Evolutionary conservation across 768 basidiomycete genomes (phyloP).

Genomic region (Solioccasus polychromus): DNA sequence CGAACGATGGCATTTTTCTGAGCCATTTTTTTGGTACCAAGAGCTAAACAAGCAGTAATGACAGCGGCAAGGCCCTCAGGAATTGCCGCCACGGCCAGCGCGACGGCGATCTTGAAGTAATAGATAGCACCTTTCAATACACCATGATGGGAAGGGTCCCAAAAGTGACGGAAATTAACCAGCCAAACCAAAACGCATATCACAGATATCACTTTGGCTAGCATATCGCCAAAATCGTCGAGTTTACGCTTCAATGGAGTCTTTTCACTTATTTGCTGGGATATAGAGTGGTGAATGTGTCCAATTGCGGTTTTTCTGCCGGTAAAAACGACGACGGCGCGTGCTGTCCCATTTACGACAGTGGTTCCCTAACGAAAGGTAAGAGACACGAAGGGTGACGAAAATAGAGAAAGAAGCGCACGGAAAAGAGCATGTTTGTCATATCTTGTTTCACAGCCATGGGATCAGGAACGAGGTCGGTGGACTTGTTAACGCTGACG

Average conservation of each 20-base stretch:
- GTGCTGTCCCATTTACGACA: slow-evolving; percentile 89
- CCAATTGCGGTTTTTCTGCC: slow-evolving; percentile 90
- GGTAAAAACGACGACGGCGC: slow-evolving; percentile 84
- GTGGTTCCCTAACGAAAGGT: slow-evolving; percentile 72
- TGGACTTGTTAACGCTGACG: slow-evolving; percentile 79
- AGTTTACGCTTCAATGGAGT: slow-evolving; percentile 96
- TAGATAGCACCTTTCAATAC: slow-evolving; percentile 92
- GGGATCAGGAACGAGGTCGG: slow-evolving; percentile 62
- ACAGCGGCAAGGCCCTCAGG: slow-evolving; percentile 98
- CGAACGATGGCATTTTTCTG: slow-evolving; percentile 98
- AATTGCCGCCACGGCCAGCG: slow-evolving; percentile 97
- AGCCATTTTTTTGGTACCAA: slow-evolving; percentile 99
- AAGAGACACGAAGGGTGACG: neutral
- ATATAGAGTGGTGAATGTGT: slow-evolving; percentile 95
- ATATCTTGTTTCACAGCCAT: slow-evolving; percentile 97
- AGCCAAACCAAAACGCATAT: slow-evolving; percentile 98
- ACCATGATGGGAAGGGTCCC: slow-evolving; percentile 91
- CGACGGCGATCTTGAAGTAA: slow-evolving; percentile 99
- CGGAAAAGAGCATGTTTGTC: slow-evolving; percentile 94
- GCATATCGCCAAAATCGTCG: slow-evolving; percentile 96
- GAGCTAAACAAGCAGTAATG: slow-evolving; percentile 93
- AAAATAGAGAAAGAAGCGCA: slow-evolving; percentile 28
- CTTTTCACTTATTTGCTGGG: slow-evolving; percentile 90
- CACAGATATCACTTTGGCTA: slow-evolving; percentile 96
- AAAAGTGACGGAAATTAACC: slow-evolving; percentile 94